Conservation (phyloP, 805 yeast genomes). For the Teunomyces pallodes region DNA sequence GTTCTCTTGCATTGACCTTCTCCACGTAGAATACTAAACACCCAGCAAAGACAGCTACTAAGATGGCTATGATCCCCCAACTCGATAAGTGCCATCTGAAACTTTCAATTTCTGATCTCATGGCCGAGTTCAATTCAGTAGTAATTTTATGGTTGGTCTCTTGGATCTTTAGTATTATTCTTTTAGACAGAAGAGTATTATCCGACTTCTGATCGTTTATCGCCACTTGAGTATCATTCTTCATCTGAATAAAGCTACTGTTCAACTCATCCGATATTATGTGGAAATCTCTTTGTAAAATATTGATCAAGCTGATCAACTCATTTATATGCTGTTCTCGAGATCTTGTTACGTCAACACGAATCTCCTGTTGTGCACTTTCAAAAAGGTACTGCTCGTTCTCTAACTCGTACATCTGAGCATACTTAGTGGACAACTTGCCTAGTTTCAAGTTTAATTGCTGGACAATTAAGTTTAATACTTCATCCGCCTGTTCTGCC, state of each 20-base stretch:
- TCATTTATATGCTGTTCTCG: slow-evolving; percentile 70
- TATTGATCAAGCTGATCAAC: slow-evolving; percentile 61
- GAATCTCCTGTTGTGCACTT: slow-evolving; percentile 85
- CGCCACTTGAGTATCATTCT: slow-evolving; percentile 78
- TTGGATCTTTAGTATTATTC: slow-evolving; percentile 66
- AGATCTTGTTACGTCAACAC: slow-evolving; percentile 71
- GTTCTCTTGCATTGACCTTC: slow-evolving; percentile 20
- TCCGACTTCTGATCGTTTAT: slow-evolving; percentile 84
- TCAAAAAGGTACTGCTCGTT: slow-evolving; percentile 87
- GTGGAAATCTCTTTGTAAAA: slow-evolving; percentile 69
- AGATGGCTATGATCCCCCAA: slow-evolving; percentile 76
- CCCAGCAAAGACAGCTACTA: slow-evolving; percentile 58
- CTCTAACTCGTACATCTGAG: slow-evolving; percentile 67
- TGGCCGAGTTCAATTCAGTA: slow-evolving; percentile 75
- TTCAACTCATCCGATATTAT: slow-evolving; percentile 74
- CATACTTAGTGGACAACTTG: slow-evolving; percentile 45
- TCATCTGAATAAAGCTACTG: slow-evolving; percentile 52
- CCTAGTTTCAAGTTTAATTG: slow-evolving; percentile 41
- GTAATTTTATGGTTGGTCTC: slow-evolving; percentile 83
- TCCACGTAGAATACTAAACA: slow-evolving; percentile 53
- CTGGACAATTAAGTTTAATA: slow-evolving; percentile 49
- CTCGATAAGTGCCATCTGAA: slow-evolving; percentile 92
- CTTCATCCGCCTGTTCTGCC: slow-evolving; percentile 55
- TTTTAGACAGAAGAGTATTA: slow-evolving; percentile 71
- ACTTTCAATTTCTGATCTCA: slow-evolving; percentile 83